Percentiles rank a stretch among this genome's conserved stretches.
These are phyloP conservation scores for Eutrema heterophyllum DNA, from an alignment of 345 rosid genomes.

Conservation along the genomic window DNA sequence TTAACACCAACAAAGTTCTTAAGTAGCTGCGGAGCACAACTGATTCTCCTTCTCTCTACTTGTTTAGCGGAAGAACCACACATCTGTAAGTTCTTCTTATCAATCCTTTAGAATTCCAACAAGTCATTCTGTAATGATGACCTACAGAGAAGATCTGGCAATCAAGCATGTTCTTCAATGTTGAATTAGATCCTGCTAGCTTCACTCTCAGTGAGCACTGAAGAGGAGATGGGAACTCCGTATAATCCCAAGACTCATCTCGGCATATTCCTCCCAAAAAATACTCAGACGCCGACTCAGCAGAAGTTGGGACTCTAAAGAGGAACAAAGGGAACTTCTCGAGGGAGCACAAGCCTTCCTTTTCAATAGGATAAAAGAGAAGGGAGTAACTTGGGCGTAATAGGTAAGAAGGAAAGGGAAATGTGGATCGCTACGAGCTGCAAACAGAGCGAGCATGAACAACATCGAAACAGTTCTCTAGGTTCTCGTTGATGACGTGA, in stretches of 20 bases:
- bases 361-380: not conserved
- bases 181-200: not conserved
- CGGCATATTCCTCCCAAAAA: not conserved
- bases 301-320: not conserved
- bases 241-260: not conserved
- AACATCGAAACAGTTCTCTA: not conserved
- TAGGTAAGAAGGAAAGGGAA: not conserved
- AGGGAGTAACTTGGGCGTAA: not conserved
- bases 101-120: not conserved
- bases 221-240: not conserved
- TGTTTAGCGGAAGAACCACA: not conserved
- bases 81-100: no score
- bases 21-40: not conserved
- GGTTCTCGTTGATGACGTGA: not conserved
- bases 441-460: constrained; percentile 6
- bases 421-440: not conserved
- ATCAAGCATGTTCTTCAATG: not conserved
- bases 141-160: not conserved
- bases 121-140: not conserved
- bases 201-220: not conserved
- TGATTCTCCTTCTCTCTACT: not conserved
- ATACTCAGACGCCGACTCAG: no score
- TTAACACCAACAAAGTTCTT: not conserved
- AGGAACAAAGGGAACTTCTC: not conserved
- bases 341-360: not conserved